phyloP scores from a whole-genome alignment of 2,329 filamentous ascomycete species.

The Colletotrichum higginsianum region DNA sequence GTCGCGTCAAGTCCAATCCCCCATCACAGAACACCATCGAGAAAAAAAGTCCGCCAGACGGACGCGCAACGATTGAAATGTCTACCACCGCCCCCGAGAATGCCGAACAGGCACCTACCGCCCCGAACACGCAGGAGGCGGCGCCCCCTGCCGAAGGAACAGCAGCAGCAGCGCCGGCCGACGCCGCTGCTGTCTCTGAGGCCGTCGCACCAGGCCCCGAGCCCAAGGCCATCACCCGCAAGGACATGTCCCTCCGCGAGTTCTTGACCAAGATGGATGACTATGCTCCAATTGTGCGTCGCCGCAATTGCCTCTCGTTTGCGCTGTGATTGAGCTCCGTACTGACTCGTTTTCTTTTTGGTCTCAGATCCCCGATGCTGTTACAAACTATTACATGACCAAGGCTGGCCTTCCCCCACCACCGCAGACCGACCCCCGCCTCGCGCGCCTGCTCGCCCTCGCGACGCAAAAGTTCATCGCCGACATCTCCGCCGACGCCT shows the following conservation, averaged over 20 bases:
- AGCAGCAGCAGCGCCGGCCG: conserved; percentile 16
- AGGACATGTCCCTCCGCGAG: conserved; percentile 92
- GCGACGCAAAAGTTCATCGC: conserved; percentile 99
- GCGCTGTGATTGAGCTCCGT: not conserved
- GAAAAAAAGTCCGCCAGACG: conserved; percentile 17
- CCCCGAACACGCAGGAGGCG: conserved; percentile 32
- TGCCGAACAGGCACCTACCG: conserved; percentile 48
- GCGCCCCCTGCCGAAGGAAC: not conserved
- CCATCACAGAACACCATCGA: conserved; percentile 11
- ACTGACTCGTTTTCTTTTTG: not conserved
- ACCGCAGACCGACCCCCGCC: conserved; percentile 88
- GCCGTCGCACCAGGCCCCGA: conserved; percentile 68
- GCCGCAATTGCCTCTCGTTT: not conserved
- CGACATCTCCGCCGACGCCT: conserved; percentile 96
- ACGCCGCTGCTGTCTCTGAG: conserved; percentile 49
- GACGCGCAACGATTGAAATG: conserved; percentile 48
- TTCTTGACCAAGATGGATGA: conserved; percentile 98
- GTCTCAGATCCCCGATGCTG: conserved; percentile 92
- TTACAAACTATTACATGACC: conserved; percentile 98
- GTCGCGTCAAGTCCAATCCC: conserved; percentile 3
- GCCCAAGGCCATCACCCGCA: conserved; percentile 81
- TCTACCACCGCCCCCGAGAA: conserved; percentile 53
- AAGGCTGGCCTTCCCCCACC: conserved; percentile 94
- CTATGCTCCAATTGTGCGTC: conserved; percentile 91
- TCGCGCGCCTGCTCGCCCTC: conserved; percentile 92